A percentile compares a stretch with the other conserved stretches of the same genome.
These are phyloP conservation scores for Mollisia scopiformis DNA, from an alignment of 2,329 filamentous ascomycete genomes.

Conservation along the genomic window DNA sequence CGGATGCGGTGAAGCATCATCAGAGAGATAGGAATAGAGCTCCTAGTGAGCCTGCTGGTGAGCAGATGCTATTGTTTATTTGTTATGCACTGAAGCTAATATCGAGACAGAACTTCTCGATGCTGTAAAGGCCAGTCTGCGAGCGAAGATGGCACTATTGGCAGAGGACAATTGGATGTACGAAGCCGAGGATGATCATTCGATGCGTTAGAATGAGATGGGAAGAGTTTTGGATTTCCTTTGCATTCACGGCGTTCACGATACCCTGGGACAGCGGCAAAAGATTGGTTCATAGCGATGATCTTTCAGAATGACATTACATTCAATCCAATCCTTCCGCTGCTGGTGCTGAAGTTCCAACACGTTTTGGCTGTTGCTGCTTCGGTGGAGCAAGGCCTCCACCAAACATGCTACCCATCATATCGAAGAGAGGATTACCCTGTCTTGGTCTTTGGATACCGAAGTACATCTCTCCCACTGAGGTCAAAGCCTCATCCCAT, in stretches of 20 bases:
- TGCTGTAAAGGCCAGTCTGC: conserved; percentile 69
- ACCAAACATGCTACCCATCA: conserved; percentile 96
- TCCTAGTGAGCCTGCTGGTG: conserved; percentile 69
- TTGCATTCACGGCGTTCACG: conserved; percentile 13
- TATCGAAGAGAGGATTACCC: conserved; percentile 92
- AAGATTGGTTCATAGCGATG: conserved; percentile 13
- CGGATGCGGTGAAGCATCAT: conserved; percentile 64
- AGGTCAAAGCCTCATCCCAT: conserved; percentile 83
- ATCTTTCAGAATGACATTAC: not conserved
- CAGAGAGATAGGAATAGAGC: conserved; percentile 56
- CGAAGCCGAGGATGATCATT: conserved; percentile 51
- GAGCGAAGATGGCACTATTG: conserved; percentile 72
- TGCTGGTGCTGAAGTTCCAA: conserved; percentile 48
- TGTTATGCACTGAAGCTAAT: conserved; percentile 17
- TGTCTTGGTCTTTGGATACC: conserved; percentile 85
- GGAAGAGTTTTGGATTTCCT: not conserved
- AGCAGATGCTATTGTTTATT: conserved; percentile 23
- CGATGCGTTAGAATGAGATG: conserved; percentile 17
- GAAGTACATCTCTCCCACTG: conserved; percentile 97
- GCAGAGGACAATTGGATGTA: conserved; percentile 93
- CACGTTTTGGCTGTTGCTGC: conserved; percentile 40
- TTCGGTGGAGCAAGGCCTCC: conserved; percentile 61
- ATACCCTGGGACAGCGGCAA: conserved; percentile 27
- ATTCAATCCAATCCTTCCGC: conserved; percentile 63
- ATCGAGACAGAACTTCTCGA: conserved; percentile 64